Conservation (phyloP, 192 early-diverging fungal species). For the Backusella tarrabulga region DNA sequence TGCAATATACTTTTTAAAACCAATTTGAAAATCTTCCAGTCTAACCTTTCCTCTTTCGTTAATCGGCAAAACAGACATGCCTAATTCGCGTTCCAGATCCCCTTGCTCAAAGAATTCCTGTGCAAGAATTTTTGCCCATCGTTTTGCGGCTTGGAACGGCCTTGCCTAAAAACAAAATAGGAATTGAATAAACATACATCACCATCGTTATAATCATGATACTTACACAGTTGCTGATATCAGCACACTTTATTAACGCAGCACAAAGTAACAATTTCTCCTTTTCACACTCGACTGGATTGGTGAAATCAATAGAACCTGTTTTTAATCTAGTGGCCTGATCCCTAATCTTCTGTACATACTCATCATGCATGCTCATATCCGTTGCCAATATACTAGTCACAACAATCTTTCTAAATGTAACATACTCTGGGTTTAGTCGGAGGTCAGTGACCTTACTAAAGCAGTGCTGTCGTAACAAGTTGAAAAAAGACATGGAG, state of each 20-base stretch:
- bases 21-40: conserved; percentile 46
- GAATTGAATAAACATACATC: neutral
- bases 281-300: conserved; percentile 44
- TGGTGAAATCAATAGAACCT: conserved; percentile 30
- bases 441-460: neutral
- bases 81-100: conserved; percentile 72
- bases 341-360: conserved; percentile 67
- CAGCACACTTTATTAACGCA: conserved; percentile 80
- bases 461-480: conserved; percentile 52
- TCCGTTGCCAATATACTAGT: conserved; percentile 79
- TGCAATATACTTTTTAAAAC: conserved; percentile 48
- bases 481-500: conserved; percentile 67
- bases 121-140: conserved; percentile 68
- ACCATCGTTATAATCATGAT: neutral
- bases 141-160: conserved; percentile 68
- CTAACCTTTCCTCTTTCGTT: conserved; percentile 49
- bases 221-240: conserved; percentile 75
- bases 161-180: conserved; percentile 43
- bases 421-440: neutral
- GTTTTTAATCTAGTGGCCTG: conserved; percentile 54
- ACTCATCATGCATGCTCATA: conserved; percentile 81
- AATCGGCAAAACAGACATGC: conserved; percentile 49
- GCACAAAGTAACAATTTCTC: conserved; percentile 66
- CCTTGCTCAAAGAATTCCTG: conserved; percentile 73
- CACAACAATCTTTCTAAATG: conserved; percentile 67